A percentile compares a stretch with the other conserved stretches of the same genome.
Conservation (phyloP, 1,284 basidiomycete species). For the Ustanciosporium gigantosporum region DNA sequence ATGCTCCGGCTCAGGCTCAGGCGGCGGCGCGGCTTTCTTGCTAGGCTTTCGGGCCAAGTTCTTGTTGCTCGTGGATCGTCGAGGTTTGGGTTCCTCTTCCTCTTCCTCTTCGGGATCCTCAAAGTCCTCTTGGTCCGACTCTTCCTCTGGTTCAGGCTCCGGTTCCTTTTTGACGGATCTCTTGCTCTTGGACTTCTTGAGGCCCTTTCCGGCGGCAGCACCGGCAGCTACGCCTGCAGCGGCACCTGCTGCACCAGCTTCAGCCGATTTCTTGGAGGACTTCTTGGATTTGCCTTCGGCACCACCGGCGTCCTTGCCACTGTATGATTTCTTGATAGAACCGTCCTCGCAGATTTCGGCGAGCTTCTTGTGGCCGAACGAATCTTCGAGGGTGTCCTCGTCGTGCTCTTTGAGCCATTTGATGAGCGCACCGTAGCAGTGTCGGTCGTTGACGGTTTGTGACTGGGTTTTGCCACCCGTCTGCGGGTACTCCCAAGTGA, state of each 20-base stretch:
- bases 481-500: constrained; percentile 59
- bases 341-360: constrained; percentile 32
- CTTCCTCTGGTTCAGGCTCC: constrained; percentile 28
- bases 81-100: constrained; percentile 17
- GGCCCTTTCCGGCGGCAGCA: constrained; percentile 12
- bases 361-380: constrained; percentile 44
- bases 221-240: constrained; percentile 27
- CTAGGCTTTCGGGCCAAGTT: constrained; percentile 28
- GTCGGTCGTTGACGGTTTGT: constrained; percentile 52
- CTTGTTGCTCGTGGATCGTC: constrained; percentile 17
- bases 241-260: constrained; percentile 16
- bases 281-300: constrained; percentile 15
- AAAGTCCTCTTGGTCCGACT: constrained; percentile 19
- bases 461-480: constrained; percentile 36
- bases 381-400: constrained; percentile 58
- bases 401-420: constrained; percentile 57
- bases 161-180: constrained; percentile 4
- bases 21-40: constrained; percentile 12
- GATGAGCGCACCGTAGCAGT: constrained; percentile 53
- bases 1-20: constrained; percentile 12
- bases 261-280: constrained; percentile 28
- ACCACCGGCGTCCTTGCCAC: constrained; percentile 14
- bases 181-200: constrained; percentile 36
- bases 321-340: constrained; percentile 36
- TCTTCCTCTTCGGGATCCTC: constrained; percentile 19